These are phyloP conservation scores for Erodium chrysanthum DNA, from an alignment of 441 rosid species.

Conservation along the genomic window DNA sequence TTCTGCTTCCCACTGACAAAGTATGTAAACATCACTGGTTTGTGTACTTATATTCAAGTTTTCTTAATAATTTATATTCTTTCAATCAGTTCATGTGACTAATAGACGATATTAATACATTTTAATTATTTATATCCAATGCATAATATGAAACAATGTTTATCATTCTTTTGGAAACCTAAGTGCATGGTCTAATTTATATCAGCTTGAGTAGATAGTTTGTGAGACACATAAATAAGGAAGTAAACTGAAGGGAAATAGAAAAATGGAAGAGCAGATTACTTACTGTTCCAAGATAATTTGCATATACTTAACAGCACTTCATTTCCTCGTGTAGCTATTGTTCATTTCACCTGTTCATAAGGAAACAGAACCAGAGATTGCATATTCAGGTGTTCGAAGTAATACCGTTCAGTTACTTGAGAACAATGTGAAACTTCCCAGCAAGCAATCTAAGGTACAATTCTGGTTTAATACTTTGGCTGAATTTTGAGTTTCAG, in stretches of 20 bases:
- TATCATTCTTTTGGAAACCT: no score
- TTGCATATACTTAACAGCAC: slow-evolving; percentile 5
- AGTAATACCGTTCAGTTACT: slow-evolving; percentile 22
- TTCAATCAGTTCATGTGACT: background rate
- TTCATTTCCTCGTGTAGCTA: slow-evolving; percentile 29
- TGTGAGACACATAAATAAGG: no score
- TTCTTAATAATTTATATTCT: background rate
- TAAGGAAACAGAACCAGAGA: slow-evolving; percentile 37
- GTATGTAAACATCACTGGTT: slow-evolving; percentile 29
- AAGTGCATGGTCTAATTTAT: no score
- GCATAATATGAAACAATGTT: no score
- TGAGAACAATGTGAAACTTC: slow-evolving; percentile 42
- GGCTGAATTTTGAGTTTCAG: background rate
- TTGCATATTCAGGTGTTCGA: slow-evolving; percentile 33
- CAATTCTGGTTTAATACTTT: slow-evolving; percentile 12
- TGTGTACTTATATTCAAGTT: slow-evolving; percentile 12
- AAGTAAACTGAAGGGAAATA: no score
- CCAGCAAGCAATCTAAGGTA: slow-evolving; percentile 66
- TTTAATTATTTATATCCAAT: no score
- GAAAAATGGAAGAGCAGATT: no score
- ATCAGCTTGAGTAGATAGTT: no score
- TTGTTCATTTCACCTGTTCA: slow-evolving; percentile 72
- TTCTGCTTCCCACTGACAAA: slow-evolving; percentile 60
- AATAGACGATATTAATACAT: background rate
- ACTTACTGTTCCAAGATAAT: no score